Conservation (phyloP, 2,329 filamentous ascomycete genomes). For the Ceratocystis colombiana region DNA sequence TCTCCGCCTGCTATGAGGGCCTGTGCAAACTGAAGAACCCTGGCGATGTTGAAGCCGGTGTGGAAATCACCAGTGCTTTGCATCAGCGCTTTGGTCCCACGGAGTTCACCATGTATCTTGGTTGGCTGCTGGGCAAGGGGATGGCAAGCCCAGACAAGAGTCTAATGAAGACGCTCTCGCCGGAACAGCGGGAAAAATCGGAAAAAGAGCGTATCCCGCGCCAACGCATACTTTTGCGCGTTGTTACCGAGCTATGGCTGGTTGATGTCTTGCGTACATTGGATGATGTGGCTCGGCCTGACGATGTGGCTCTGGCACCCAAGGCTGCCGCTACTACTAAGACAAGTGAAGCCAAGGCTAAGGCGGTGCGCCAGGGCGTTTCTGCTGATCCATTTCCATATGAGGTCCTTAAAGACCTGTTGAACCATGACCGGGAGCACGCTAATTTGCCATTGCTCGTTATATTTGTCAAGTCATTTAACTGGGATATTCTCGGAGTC, state of each 20-base stretch:
- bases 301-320: constrained; percentile 52
- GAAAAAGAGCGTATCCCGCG: constrained; percentile 85
- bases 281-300: constrained; percentile 52
- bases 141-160: constrained; percentile 84
- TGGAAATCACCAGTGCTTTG: constrained; percentile 88
- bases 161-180: constrained; percentile 63
- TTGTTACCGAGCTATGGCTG: constrained; percentile 94
- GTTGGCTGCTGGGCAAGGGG: constrained; percentile 84
- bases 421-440: constrained; percentile 89
- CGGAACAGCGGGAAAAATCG: constrained; percentile 82
- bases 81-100: constrained; percentile 86
- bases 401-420: constrained; percentile 92
- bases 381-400: constrained; percentile 86
- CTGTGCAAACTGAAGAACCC: constrained; percentile 84
- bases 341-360: constrained; percentile 48
- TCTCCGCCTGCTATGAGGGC: constrained; percentile 90
- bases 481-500: constrained; percentile 86
- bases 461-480: constrained; percentile 89
- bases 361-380: constrained; percentile 44
- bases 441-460: constrained; percentile 83
- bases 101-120: constrained; percentile 85
- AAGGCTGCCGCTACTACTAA: constrained; percentile 44
- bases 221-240: constrained; percentile 74
- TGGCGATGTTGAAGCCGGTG: constrained; percentile 81
- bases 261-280: constrained; percentile 78